phyloP scores from a whole-genome alignment of 2,329 filamentous ascomycete species.

The Aspergillus arachidicola region DNA sequence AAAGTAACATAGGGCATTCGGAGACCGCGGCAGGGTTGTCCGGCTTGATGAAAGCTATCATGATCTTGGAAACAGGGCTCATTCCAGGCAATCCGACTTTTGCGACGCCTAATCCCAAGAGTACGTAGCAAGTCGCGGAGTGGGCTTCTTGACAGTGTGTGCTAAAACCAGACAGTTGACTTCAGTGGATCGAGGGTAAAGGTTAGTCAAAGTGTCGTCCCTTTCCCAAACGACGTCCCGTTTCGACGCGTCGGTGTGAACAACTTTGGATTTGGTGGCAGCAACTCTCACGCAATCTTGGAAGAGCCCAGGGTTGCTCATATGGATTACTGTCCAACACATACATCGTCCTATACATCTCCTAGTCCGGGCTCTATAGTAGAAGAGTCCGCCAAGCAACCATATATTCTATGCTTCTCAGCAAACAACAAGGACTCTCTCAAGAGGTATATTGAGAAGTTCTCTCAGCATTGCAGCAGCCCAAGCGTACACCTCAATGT shows the following conservation, averaged over 20 bases:
- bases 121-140: background rate
- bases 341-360: background rate
- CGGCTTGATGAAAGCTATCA: conserved; percentile 23
- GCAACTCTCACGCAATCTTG: conserved; percentile 23
- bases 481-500: background rate
- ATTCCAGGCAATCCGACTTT: conserved; percentile 24
- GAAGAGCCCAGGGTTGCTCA: conserved; percentile 8
- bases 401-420: conserved; percentile 13
- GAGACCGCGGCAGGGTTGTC: conserved; percentile 19
- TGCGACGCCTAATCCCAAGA: conserved; percentile 20
- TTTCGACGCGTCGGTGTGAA: conserved; percentile 18
- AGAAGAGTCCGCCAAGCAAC: background rate
- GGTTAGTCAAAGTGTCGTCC: background rate
- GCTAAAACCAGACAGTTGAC: conserved; percentile 1
- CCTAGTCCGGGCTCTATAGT: background rate
- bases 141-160: background rate
- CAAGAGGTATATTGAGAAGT: conserved; percentile 4
- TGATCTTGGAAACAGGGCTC: conserved; percentile 20
- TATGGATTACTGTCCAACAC: background rate
- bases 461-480: background rate
- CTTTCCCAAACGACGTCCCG: conserved; percentile 12
- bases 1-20: conserved; percentile 30
- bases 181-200: background rate
- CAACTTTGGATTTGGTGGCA: conserved; percentile 24
- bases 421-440: conserved; percentile 17